These are phyloP conservation scores for Nannochloris sp. DNA, from an alignment of 139 green algal species.

Conservation along the genomic window DNA sequence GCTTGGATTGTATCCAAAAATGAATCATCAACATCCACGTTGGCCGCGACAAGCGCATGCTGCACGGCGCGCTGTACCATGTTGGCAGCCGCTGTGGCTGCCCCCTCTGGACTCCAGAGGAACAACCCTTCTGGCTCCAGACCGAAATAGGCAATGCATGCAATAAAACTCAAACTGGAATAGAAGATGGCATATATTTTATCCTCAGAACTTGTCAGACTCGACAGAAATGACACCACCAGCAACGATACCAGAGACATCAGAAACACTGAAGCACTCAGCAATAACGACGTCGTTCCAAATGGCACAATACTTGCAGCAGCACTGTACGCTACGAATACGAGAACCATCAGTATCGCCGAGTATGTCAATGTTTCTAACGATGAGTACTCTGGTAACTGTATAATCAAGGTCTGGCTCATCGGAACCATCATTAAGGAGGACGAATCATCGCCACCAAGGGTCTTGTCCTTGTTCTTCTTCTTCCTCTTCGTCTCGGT, in stretches of 20 bases:
- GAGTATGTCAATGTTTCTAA: not conserved
- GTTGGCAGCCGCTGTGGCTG: not conserved
- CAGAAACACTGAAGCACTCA: not conserved
- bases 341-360: not conserved
- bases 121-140: conserved; percentile 6
- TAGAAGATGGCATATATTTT: conserved; percentile 13
- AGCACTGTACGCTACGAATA: not conserved
- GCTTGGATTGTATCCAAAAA: not conserved
- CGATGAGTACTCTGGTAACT: too few relatives aligned
- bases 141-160: conserved; percentile 3
- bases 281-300: not conserved
- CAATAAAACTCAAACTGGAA: conserved; percentile 4
- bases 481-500: not conserved
- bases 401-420: too few relatives aligned
- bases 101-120: not conserved
- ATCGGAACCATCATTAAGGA: not conserved
- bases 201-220: conserved; percentile 11
- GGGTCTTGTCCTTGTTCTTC: not conserved
- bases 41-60: not conserved
- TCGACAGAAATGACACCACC: conserved; percentile 19
- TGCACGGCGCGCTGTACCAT: not conserved
- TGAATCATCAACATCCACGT: not conserved
- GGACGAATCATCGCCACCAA: not conserved
- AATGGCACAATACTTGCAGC: not conserved
- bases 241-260: not conserved